phyloP scores from a whole-genome alignment of 805 yeast genomes.

The Clavispora fructus region DNA sequence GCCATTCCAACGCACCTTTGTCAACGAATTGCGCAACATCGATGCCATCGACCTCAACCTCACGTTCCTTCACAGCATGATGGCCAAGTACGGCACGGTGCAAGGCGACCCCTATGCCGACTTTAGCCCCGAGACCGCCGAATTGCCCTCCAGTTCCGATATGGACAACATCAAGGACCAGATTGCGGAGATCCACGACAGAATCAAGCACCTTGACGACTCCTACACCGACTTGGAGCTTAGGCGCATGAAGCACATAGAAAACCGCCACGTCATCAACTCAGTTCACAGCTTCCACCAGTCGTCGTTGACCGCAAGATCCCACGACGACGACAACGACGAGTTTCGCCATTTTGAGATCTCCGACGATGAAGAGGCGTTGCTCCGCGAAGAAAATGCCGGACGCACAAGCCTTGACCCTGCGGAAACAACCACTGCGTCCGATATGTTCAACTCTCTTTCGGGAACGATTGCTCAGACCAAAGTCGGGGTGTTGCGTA shows the following conservation, averaged over 20 bases:
- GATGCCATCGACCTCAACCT: conserved; percentile 32
- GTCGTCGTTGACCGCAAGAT: conserved; percentile 11
- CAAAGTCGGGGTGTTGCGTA: conserved; percentile 33
- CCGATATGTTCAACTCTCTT: conserved; percentile 26
- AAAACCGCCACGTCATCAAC: conserved; percentile 31
- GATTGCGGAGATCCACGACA: conserved; percentile 21
- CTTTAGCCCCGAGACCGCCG: conserved; percentile 46
- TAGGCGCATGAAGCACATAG: conserved; percentile 21
- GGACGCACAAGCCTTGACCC: conserved; percentile 19
- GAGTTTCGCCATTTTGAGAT: conserved; percentile 18
- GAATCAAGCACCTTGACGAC: conserved; percentile 34
- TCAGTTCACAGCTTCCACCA: conserved; percentile 30
- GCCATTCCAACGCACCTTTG: conserved; percentile 42
- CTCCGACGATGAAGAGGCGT: conserved; percentile 26
- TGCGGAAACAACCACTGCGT: conserved; percentile 15
- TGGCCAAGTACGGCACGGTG: conserved; percentile 26
- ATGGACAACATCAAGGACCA: conserved; percentile 28
- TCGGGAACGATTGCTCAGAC: conserved; percentile 32
- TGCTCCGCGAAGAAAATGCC: conserved; percentile 17
- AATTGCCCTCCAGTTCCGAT: conserved; percentile 29
- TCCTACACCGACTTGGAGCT: conserved; percentile 24
- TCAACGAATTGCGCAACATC: conserved; percentile 33
- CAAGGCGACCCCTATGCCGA: conserved; percentile 22
- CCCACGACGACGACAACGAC: conserved; percentile 3
- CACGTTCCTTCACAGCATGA: conserved; percentile 19